Base-by-base conservation (phyloP, 2,329 filamentous ascomycete genomes). In the Claviceps spartinae region DNA sequence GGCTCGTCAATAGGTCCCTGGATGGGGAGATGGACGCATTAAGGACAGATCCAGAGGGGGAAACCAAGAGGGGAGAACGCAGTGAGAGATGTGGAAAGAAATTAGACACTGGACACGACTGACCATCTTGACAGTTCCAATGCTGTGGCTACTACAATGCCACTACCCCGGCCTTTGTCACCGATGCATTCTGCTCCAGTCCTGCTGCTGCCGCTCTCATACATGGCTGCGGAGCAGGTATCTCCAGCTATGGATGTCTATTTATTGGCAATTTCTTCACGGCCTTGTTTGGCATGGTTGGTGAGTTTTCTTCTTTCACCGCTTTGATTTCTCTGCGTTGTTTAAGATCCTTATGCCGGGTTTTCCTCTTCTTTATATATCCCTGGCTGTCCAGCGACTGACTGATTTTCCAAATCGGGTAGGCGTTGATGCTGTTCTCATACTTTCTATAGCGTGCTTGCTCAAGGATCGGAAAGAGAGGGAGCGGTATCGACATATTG, bases 121-220 rank as follows among this genome's bases (percentile, higher is more conserved):
- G 9, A 34, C 30, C 9, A 34, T 9, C 9, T 34, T 34, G 8
- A 42, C 6, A 88, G 81, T 90, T 91, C 65, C 65, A 79, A 60
- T 93, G 87, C 78, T 93, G 87, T 60, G 87, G 87, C 55, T 93
- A 87, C 69, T 69, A 78, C 59, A 88, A 89, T 69, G 80, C 77
- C 65, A 84, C 82, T 4, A 75, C 79, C 13, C 84, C 85, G 11
- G 80, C 82, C 49, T 91, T 90, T 64, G 73, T 88, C 56, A 80
- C 78, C 52, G 83, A 90, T 60, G 57, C 66, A 5, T 79, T 76
- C 1, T 93, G 87, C 65, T 75, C 80, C 9, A 86, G 81, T 62
- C 79, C 84, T 6, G 79, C 85, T 2, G 77, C 82, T 40, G 86
- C 87, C 2, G 82, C 83, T 14, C 74, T 86, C 38, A 77, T 83